phyloP scores from a whole-genome alignment of 139 green algal species.

The Chlamydomonas applanata region DNA sequence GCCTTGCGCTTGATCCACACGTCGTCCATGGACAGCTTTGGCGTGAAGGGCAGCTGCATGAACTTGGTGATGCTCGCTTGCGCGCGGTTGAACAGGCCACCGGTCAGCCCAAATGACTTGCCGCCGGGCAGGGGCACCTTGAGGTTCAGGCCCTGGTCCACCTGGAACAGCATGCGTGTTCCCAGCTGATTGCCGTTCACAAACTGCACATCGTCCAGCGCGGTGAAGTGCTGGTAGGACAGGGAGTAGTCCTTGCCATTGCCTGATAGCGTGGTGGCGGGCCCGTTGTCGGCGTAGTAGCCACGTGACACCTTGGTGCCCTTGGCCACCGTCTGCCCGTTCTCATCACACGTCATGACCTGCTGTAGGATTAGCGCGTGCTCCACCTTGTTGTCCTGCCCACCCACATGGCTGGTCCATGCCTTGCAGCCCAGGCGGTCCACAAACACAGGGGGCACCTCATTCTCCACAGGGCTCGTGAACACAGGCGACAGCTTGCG shows the following conservation, averaged over 20 bases:
- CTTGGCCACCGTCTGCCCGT: slow-evolving; percentile 41
- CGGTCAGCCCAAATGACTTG: slow-evolving; percentile 31
- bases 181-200: slow-evolving; percentile 69
- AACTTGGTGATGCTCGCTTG: slow-evolving; percentile 46
- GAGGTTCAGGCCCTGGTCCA: slow-evolving; percentile 60
- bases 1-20: slow-evolving; percentile 53
- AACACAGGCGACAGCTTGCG: slow-evolving; percentile 91
- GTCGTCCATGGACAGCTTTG: slow-evolving; percentile 41
- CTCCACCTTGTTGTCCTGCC: slow-evolving; percentile 57
- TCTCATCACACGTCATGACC: slow-evolving; percentile 70
- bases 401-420: slow-evolving; percentile 51
- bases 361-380: slow-evolving; percentile 71
- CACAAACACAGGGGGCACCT: slow-evolving; percentile 93
- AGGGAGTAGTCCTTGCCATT: slow-evolving; percentile 73
- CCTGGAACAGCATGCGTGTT: slow-evolving; percentile 46
- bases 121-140: slow-evolving; percentile 37
- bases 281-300: slow-evolving; percentile 70
- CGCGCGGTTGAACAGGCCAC: slow-evolving; percentile 57
- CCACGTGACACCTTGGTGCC: slow-evolving; percentile 48
- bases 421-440: slow-evolving; percentile 88
- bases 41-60: slow-evolving; percentile 56
- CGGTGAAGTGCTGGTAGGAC: slow-evolving; percentile 56
- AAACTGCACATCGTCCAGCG: slow-evolving; percentile 55
- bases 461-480: slow-evolving; percentile 61
- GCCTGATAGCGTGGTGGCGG: slow-evolving; percentile 81